Conservation (phyloP, 495 filamentous ascomycete genomes). For the Neurospora sp. region DNA sequence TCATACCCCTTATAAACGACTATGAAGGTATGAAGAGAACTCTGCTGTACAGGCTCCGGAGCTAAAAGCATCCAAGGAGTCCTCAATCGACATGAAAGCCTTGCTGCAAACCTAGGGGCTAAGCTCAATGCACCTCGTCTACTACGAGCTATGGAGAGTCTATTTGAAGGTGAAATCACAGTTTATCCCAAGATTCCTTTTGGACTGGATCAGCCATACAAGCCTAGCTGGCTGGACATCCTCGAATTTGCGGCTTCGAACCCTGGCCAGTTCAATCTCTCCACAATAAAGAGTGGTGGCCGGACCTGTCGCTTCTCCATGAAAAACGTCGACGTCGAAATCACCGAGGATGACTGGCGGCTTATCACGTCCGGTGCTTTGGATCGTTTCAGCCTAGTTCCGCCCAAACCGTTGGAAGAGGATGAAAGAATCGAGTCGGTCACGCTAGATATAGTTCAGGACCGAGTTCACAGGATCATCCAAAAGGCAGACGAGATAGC, state of each 20-base stretch:
- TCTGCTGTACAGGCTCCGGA: neutral
- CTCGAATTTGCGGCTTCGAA: constrained; percentile 75
- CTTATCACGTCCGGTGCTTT: constrained; percentile 72
- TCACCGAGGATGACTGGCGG: constrained; percentile 77
- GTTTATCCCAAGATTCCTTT: constrained; percentile 39
- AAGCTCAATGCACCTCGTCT: constrained; percentile 73
- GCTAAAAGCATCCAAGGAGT: constrained; percentile 43
- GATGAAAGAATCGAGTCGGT: constrained; percentile 80
- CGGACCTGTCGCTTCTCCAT: constrained; percentile 72
- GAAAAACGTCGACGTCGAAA: constrained; percentile 73
- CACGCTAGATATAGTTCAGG: constrained; percentile 73
- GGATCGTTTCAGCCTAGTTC: constrained; percentile 73
- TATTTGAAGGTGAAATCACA: constrained; percentile 72
- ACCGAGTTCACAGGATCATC: constrained; percentile 61
- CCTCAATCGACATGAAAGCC: constrained; percentile 72
- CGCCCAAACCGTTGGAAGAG: constrained; percentile 59
- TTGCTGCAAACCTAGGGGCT: constrained; percentile 76
- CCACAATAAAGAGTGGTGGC: constrained; percentile 49
- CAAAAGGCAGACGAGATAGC: constrained; percentile 73
- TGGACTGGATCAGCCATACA: constrained; percentile 49
- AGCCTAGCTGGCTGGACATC: constrained; percentile 63
- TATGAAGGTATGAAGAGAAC: constrained; percentile 47
- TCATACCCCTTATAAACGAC: constrained; percentile 57
- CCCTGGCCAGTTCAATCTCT: constrained; percentile 67
- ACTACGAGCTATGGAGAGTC: constrained; percentile 73